Evolutionary conservation across 371 early-diverging fungal species (phyloP).

Genomic region (Lichtheimia hyalospora): DNA sequence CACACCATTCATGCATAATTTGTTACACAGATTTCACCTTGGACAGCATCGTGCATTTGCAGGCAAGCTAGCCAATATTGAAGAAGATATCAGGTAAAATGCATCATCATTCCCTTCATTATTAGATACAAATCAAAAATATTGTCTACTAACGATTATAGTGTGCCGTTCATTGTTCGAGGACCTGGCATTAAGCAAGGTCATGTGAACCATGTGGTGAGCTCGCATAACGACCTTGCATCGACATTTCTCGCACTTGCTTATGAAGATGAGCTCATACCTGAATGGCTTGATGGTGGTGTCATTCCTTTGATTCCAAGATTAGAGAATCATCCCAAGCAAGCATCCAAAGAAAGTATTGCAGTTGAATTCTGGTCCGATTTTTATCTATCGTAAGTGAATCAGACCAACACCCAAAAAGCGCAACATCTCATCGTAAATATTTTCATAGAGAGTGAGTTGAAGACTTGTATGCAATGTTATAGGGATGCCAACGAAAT

Average conservation of each 20-base stretch:
- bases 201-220: conserved; percentile 37
- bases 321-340: conserved; percentile 32
- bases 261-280: conserved; percentile 27
- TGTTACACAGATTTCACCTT: conserved; percentile 50
- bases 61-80: conserved; percentile 59
- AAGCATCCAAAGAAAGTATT: conserved; percentile 54
- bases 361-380: conserved; percentile 60
- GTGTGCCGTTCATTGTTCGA: conserved; percentile 62
- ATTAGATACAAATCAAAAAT: too few relatives aligned
- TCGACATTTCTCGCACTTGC: conserved; percentile 62
- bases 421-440: too few relatives aligned
- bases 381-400: too few relatives aligned
- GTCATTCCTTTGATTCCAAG: conserved; percentile 49
- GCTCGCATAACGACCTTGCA: conserved; percentile 60
- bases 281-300: conserved; percentile 56
- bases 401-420: too few relatives aligned
- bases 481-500: neutral
- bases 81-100: conserved; percentile 60
- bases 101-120: neutral
- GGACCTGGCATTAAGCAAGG: conserved; percentile 62
- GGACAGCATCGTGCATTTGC: conserved; percentile 64
- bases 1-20: too few relatives aligned
- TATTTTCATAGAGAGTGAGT: neutral
- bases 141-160: too few relatives aligned
- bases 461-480: too few relatives aligned